Percentiles rank a stretch among this genome's conserved stretches.
These are phyloP conservation scores for Centella asiatica DNA, from an alignment of 129 eudicot species.

Conservation along the genomic window DNA sequence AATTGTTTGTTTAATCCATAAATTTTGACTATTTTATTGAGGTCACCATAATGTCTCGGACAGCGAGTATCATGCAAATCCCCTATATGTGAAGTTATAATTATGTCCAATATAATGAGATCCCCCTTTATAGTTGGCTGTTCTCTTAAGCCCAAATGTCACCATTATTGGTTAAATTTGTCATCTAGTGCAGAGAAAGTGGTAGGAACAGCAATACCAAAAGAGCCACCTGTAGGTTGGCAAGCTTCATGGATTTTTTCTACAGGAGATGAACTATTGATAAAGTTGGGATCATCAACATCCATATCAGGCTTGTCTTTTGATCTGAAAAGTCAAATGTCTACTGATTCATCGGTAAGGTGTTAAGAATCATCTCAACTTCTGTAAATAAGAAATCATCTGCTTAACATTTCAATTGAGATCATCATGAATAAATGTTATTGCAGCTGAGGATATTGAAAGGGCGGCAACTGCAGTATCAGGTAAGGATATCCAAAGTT, in stretches of 20 bases:
- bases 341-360: conserved; percentile 38
- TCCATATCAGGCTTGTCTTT: conserved; percentile 34
- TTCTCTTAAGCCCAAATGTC: conserved; percentile 1
- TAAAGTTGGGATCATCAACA: conserved; percentile 38
- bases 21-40: not conserved
- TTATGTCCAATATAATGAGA: not conserved
- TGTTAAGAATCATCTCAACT: not conserved
- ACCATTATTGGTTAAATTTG: conserved; percentile 15
- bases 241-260: conserved; percentile 74
- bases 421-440: not conserved
- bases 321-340: conserved; percentile 23
- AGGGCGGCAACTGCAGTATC: conserved; percentile 73
- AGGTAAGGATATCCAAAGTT: conserved; percentile 9
- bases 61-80: not conserved
- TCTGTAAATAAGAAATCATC: not conserved
- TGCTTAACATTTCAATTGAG: not conserved
- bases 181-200: conserved; percentile 76
- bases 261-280: conserved; percentile 49
- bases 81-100: not conserved
- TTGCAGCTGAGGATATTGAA: conserved; percentile 46
- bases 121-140: not conserved
- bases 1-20: too few relatives aligned
- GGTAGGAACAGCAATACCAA: conserved; percentile 82
- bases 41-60: not conserved
- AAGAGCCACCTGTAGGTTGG: conserved; percentile 52